Percentiles rank a stretch among this genome's conserved stretches.
Evolutionary conservation across 75 land plant species (phyloP).

Genomic region (Cryptomeria japonica): DNA sequence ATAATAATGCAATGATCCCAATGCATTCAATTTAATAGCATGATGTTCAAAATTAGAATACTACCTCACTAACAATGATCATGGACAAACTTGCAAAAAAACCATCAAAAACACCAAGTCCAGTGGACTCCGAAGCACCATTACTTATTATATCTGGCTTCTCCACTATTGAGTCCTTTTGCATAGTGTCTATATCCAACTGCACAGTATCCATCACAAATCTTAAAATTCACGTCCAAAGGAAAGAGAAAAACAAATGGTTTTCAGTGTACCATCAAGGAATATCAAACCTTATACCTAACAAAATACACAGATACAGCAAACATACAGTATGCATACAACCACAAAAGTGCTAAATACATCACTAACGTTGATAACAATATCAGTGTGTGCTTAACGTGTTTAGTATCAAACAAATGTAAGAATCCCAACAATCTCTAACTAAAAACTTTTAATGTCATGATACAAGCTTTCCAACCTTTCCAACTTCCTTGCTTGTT

Average conservation of each 20-base stretch:
- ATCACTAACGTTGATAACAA: not conserved
- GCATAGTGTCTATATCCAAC: not conserved
- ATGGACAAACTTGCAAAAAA: conserved; percentile 91
- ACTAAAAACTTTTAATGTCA: not conserved
- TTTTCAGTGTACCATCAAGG: not conserved
- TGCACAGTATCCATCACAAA: not conserved
- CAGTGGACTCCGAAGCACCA: conserved; percentile 25
- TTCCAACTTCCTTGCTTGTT: not conserved
- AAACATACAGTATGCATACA: not conserved
- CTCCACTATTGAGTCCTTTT: not conserved
- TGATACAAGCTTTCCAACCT: not conserved
- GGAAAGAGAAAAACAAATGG: not conserved
- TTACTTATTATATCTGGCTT: not conserved
- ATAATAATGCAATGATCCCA: not conserved
- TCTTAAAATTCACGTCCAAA: not conserved
- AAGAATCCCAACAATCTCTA: not conserved
- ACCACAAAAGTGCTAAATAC: not conserved
- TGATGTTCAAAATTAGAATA: not conserved
- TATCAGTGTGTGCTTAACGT: not conserved
- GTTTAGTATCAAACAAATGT: not conserved
- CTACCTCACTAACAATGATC: conserved; percentile 96
- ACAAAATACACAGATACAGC: not conserved
- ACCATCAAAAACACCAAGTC: conserved; percentile 85
- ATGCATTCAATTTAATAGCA: not conserved
- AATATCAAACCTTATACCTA: not conserved